Conservation (phyloP, 1,139 yeast genomes). For the Eremothecium sinecaudum region DNA sequence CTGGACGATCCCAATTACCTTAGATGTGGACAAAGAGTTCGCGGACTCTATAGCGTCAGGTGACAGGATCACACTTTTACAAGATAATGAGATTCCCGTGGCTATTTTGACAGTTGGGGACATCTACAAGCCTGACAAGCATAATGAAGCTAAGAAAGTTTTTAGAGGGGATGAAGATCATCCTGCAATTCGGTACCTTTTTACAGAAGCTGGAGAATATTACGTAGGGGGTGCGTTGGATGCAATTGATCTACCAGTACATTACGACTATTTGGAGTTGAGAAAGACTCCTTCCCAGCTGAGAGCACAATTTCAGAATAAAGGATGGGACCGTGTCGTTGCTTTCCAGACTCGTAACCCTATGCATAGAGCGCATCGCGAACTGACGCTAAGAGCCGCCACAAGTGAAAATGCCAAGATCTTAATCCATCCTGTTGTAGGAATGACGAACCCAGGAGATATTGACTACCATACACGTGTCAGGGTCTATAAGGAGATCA, state of each 20-base stretch:
- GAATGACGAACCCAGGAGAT: conserved; percentile 94
- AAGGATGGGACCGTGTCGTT: conserved; percentile 85
- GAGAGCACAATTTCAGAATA: conserved; percentile 68
- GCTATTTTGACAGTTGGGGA: conserved; percentile 77
- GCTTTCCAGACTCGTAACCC: conserved; percentile 98
- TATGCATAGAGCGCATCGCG: conserved; percentile 97
- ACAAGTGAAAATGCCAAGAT: conserved; percentile 67
- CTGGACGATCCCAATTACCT: conserved; percentile 90
- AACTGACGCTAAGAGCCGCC: conserved; percentile 92
- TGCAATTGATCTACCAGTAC: conserved; percentile 76
- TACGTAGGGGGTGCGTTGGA: conserved; percentile 84
- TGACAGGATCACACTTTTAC: conserved; percentile 63
- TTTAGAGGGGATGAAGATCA: conserved; percentile 97
- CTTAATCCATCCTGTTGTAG: conserved; percentile 93
- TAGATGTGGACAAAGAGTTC: conserved; percentile 57
- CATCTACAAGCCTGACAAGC: conserved; percentile 73
- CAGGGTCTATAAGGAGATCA: conserved; percentile 83
- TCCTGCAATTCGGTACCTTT: conserved; percentile 75
- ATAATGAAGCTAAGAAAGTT: conserved; percentile 69
- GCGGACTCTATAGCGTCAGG: conserved; percentile 45
- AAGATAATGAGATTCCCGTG: conserved; percentile 71
- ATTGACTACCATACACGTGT: conserved; percentile 97
- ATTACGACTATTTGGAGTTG: conserved; percentile 80
- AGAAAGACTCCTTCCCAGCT: conserved; percentile 88
- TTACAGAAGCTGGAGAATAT: conserved; percentile 66